Conservation (phyloP, 1,284 basidiomycete genomes). For the Microbotryomycetes sp. region DNA sequence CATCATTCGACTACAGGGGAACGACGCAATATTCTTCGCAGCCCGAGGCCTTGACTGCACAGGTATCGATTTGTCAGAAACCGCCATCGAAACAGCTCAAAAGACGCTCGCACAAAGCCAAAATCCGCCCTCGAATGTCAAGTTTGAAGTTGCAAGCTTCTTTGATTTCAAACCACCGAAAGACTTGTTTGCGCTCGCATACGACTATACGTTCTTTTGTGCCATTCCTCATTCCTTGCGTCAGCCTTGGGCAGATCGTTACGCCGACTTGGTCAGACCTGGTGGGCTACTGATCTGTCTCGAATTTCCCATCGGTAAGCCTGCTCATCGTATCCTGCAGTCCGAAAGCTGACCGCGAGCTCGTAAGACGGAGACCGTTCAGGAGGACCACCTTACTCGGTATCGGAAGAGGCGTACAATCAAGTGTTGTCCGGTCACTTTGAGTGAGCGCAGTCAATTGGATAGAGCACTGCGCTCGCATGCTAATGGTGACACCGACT, state of each 20-base stretch:
- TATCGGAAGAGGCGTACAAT: conserved; percentile 26
- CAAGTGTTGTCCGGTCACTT: conserved; percentile 19
- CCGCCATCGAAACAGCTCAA: conserved; percentile 24
- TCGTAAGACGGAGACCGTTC: conserved; percentile 24
- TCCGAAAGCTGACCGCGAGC: neutral
- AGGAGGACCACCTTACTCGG: conserved; percentile 31
- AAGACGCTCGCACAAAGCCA: neutral
- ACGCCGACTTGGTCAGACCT: conserved; percentile 12
- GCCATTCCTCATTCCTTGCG: conserved; percentile 16
- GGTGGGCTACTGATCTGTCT: conserved; percentile 20
- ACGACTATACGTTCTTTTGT: conserved; percentile 30
- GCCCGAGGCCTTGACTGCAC: conserved; percentile 20
- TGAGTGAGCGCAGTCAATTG: conserved; percentile 23
- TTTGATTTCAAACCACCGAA: neutral
- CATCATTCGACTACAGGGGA: conserved; percentile 17
- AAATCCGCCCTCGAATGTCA: conserved; percentile 9
- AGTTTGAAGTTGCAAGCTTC: conserved; percentile 9
- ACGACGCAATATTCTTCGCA: conserved; percentile 32
- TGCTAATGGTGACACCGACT: no score
- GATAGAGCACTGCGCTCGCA: no score
- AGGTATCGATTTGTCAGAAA: conserved; percentile 31
- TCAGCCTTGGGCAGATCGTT: conserved; percentile 11
- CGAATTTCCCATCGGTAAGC: conserved; percentile 5
- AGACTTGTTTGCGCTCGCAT: conserved; percentile 9
- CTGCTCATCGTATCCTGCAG: neutral